Conservation (phyloP, 1,284 basidiomycete species). For the Flammula alnicola region DNA sequence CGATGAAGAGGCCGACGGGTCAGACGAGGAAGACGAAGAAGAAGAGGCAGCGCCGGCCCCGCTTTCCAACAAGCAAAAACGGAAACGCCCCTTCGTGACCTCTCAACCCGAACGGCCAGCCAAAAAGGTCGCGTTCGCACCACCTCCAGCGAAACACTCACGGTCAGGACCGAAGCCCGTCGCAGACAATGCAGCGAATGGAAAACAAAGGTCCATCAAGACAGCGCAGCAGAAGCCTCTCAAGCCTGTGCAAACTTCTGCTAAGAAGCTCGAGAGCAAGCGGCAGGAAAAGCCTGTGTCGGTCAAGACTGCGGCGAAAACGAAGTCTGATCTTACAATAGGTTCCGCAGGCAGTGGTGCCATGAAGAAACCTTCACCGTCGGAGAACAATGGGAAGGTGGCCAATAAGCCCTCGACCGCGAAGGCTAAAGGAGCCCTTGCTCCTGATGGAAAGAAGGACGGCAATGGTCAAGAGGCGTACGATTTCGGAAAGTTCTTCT, state of each 20-base stretch:
- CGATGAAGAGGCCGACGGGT: constrained; percentile 33
- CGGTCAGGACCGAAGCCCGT: constrained; percentile 4
- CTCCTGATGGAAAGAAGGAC: constrained; percentile 30
- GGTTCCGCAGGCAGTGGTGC: constrained; percentile 4
- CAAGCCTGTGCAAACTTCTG: constrained; percentile 16
- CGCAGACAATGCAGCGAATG: too few relatives aligned
- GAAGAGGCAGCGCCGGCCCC: constrained; percentile 29
- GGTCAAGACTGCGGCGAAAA: constrained; percentile 11
- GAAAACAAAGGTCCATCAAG: too few relatives aligned
- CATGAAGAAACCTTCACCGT: constrained; percentile 10
- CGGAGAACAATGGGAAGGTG: constrained; percentile 19
- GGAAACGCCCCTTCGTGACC: constrained; percentile 43
- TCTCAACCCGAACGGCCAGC: constrained; percentile 34
- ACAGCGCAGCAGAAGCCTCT: constrained; percentile 10
- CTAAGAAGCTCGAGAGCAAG: constrained; percentile 13
- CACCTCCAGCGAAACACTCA: constrained; percentile 14
- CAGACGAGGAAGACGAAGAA: constrained; percentile 39
- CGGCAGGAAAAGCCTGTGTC: constrained; percentile 13
- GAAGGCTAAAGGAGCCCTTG: constrained; percentile 21
- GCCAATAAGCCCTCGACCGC: constrained; percentile 24
- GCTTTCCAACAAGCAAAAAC: constrained; percentile 51
- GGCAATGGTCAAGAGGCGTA: constrained; percentile 45
- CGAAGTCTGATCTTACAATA: constrained; percentile 9
- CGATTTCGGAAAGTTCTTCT: constrained; percentile 62
- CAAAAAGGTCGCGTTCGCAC: constrained; percentile 53